Conservation (phyloP, 106 monocot species). For the Phalaenopsis equestris region DNA sequence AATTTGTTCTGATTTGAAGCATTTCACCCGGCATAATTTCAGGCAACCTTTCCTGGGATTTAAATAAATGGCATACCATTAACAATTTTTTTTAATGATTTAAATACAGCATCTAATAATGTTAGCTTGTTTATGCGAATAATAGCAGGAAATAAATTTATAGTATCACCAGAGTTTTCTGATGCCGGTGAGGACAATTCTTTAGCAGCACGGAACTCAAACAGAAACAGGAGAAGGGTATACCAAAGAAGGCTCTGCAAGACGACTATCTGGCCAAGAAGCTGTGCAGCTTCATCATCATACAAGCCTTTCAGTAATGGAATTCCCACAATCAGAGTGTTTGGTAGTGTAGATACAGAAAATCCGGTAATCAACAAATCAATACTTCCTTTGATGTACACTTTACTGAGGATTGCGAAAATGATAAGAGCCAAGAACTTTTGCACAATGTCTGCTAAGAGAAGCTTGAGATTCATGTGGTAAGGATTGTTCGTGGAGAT, state of each 20-base stretch:
- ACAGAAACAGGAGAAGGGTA: constrained; percentile 48
- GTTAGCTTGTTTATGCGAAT: neutral
- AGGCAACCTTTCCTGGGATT: no score
- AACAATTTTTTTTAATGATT: no score
- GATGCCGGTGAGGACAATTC: constrained; percentile 11
- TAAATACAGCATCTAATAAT: no score
- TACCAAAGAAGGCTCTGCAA: constrained; percentile 72
- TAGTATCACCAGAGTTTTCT: constrained; percentile 24
- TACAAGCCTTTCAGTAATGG: constrained; percentile 65
- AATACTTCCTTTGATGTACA: constrained; percentile 21
- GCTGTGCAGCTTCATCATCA: constrained; percentile 50
- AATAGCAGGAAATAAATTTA: neutral
- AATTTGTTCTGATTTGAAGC: no score
- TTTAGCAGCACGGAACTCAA: constrained; percentile 54
- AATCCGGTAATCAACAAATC: constrained; percentile 78
- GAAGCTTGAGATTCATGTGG: constrained; percentile 52
- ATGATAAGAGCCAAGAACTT: constrained; percentile 42
- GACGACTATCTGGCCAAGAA: constrained; percentile 61
- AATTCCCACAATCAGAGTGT: constrained; percentile 69
- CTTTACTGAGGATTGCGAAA: constrained; percentile 26
- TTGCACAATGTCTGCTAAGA: constrained; percentile 53
- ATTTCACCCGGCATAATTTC: no score
- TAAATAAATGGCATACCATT: no score
- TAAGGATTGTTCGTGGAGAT: constrained; percentile 69
- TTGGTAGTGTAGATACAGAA: constrained; percentile 63